Percentiles rank a stretch among this genome's conserved stretches.
These are phyloP conservation scores for Coemansia sp. DNA, from an alignment of 192 early-diverging fungal genomes.

Conservation along the genomic window DNA sequence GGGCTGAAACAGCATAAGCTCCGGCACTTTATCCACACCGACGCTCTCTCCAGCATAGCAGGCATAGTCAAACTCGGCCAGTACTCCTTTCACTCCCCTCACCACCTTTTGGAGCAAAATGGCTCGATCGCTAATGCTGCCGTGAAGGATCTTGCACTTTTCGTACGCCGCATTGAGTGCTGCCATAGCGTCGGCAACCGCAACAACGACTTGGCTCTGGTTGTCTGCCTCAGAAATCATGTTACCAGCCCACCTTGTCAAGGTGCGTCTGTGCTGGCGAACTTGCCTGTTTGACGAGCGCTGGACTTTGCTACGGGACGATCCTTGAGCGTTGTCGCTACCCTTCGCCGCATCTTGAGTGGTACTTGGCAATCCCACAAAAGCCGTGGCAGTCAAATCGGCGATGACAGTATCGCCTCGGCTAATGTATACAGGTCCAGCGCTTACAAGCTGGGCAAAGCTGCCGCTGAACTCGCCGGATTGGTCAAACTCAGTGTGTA, in stretches of 20 bases:
- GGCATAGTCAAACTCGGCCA: conserved; percentile 28
- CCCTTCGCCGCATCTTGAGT: not conserved
- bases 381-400: not conserved
- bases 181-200: not conserved
- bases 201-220: conserved; percentile 2
- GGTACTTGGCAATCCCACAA: not conserved
- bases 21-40: not conserved
- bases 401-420: not conserved
- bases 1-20: conserved; percentile 16
- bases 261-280: too few species aligned
- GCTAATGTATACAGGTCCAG: not conserved
- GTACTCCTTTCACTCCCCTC: not conserved
- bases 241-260: too few species aligned
- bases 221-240: not conserved
- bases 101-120: not conserved
- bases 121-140: not conserved
- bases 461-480: not conserved
- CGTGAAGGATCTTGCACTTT: conserved; percentile 1
- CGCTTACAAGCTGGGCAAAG: not conserved
- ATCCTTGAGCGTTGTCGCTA: too few species aligned
- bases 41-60: not conserved
- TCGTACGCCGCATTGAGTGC: not conserved
- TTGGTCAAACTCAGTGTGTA: not conserved
- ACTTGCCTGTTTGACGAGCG: not conserved
- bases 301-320: too few species aligned